phyloP scores from a whole-genome alignment of 305 asterid genomes.

The Rubia tinctorum region DNA sequence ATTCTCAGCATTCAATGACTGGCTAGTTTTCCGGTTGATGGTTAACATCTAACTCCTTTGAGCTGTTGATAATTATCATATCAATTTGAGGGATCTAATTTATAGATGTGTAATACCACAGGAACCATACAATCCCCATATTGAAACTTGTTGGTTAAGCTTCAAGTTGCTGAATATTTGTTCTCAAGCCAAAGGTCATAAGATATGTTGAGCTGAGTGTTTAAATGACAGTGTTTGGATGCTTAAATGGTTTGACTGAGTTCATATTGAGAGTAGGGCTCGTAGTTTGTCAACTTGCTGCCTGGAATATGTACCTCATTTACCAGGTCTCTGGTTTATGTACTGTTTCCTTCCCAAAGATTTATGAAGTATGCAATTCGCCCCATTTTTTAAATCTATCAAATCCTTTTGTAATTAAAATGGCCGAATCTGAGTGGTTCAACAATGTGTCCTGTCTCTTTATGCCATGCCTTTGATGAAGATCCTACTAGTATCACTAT shows the following conservation, averaged over 20 bases:
- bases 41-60: neutral
- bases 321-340: neutral
- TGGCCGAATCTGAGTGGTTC: neutral
- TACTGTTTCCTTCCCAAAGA: neutral
- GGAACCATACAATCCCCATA: neutral
- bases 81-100: neutral
- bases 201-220: neutral
- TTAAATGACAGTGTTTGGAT: neutral
- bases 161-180: neutral
- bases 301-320: neutral
- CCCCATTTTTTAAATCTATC: neutral
- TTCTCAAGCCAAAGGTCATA: neutral
- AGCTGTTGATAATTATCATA: neutral
- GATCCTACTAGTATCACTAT: neutral
- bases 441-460: neutral
- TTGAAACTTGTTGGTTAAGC: neutral
- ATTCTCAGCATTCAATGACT: neutral
- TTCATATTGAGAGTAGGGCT: neutral
- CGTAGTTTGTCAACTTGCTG: neutral
- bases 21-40: neutral
- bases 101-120: neutral
- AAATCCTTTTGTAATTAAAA: neutral
- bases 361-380: neutral
- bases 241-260: neutral
- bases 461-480: neutral